Evolutionary conservation across 2,329 filamentous ascomycete species (phyloP), one percentile per base, ranked within the genome.

Genomic region (Ophiostoma angusticollis): DNA sequence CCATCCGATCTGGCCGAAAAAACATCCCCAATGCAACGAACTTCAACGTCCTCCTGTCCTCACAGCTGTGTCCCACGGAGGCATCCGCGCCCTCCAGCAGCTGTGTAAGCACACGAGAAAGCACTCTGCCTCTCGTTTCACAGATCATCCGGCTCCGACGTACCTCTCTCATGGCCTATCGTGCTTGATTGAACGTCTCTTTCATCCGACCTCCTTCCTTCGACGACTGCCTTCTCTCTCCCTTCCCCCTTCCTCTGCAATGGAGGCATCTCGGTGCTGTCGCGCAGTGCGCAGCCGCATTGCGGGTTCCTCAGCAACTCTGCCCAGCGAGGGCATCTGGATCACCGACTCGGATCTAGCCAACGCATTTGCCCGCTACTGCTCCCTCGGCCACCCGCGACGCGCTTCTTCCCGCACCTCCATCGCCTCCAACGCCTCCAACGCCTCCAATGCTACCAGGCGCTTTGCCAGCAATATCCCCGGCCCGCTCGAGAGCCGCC

Each of bases 301-400:
- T 16, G 25, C 22, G 12, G 6, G 11, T 13, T 60, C 52, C 61
- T 64, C 58, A 64, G 61, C 56, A 60, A 64, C 50, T 62, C 63
- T 43, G 58, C 58, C 47, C 59, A 61, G 49, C 9, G 66, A 70
- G 37, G 57, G 61, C 31, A 51, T 77, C 47, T 80, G 75, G 72
- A 65, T 80, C 45, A 66, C 68, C 22, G 76, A 81, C 48, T 62
- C 70, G 32, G 48, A 70, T 18, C 62, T 80, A 12, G 55, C 59
- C 18, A 55, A 58, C 37, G 65, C 67, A 3, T 71, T 75, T 47
- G 61, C 65, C 33, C 59, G 62, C 14, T 68, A 62, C 49, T 61
- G 61, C 34, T 48, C 43, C 22, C 24, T 25, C 12, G 6, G n/a
- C n/a, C n/a, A n/a, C n/a, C n/a, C n/a, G n/a, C n/a, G n/a, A n/a